A percentile compares a stretch with the other conserved stretches of the same genome.
Conservation (phyloP, 2,329 filamentous ascomycete species). For the Elsinoe fawcettii region DNA sequence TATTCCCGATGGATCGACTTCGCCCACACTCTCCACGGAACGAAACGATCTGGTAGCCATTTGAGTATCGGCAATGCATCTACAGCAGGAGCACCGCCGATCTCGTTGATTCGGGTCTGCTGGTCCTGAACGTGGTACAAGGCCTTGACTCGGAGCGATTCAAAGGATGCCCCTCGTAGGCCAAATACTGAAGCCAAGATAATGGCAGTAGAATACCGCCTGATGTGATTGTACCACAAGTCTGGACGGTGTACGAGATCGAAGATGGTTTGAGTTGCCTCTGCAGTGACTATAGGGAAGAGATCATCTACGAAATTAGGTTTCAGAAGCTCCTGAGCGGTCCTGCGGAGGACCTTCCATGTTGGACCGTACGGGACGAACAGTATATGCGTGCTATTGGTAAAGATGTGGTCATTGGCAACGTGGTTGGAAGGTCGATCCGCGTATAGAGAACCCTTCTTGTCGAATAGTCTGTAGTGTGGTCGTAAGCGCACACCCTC, state of each 20-base stretch:
- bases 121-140: conserved; percentile 37
- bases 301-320: conserved; percentile 39
- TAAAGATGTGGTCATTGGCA: no score
- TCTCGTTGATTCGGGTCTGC: conserved; percentile 13
- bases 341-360: conserved; percentile 32
- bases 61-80: conserved; percentile 43
- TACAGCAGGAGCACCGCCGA: conserved; percentile 38
- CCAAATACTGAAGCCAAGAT: conserved; percentile 45
- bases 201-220: conserved; percentile 43
- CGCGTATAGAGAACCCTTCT: no score
- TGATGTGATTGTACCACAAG: conserved; percentile 38
- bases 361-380: conserved; percentile 14
- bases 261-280: conserved; percentile 48
- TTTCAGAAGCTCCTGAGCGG: conserved; percentile 43
- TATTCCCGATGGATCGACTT: conserved; percentile 22
- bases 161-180: conserved; percentile 33
- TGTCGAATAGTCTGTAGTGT: no score
- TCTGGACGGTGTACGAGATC: conserved; percentile 41
- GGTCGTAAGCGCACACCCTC: no score
- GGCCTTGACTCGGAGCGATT: conserved; percentile 38
- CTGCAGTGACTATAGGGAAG: conserved; percentile 48
- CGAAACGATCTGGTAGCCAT: conserved; percentile 35
- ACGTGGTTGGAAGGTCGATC: no score
- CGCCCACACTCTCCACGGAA: conserved; percentile 19
- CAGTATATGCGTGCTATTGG: no score